Evolutionary conservation across 306 rosid species (phyloP), one percentile per base, ranked within the genome.

Genomic region (Fagus sylvatica): DNA sequence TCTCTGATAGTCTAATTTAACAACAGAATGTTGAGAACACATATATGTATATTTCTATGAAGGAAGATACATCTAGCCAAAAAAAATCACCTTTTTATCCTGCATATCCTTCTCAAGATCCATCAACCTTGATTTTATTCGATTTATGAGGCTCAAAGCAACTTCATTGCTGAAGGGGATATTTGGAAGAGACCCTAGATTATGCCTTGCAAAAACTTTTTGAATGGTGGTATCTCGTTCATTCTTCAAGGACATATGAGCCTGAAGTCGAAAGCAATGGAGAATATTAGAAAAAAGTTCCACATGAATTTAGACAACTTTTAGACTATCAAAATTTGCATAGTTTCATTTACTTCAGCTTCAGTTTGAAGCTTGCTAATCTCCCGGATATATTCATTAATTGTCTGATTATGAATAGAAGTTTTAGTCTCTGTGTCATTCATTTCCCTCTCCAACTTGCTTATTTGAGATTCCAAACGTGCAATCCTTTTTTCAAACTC

Each of bases 211-310:
- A 81, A 88, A 89, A 75, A 92, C 54, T 17, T 72, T 80, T 86
- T 87, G 84, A 74, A 92, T 87, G 64, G 84, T 79, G 76, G 89
- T 78, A 85, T 94, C 98, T 43, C 97, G 94, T 82, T 89, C 90
- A 33, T 81, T 90, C 95, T 89, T 90, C 87, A 86, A 73, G 73
- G 91, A 82, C 78, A 72, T 69, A 83, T 90, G 90, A 82, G 87
- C 97, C 98, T 94, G 91, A 80, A 81, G 69, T 77, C 51, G 79
- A 87, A 81, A 80, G 76, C 54, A 79, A 61, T 69, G 74, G 72
- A 80, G 41, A 54, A n/a, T 72, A 72, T 73, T 60, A 87, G 48
- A 74, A 56, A 4, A 61, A 68, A 19, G 28, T 77, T 81, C 68
- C 49, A 37, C 37, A 71, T 39, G 48, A 78, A 85, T 73, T 43